These are phyloP conservation scores for Didymella pinodella DNA, from an alignment of 2,329 filamentous ascomycete species.

Conservation along the genomic window DNA sequence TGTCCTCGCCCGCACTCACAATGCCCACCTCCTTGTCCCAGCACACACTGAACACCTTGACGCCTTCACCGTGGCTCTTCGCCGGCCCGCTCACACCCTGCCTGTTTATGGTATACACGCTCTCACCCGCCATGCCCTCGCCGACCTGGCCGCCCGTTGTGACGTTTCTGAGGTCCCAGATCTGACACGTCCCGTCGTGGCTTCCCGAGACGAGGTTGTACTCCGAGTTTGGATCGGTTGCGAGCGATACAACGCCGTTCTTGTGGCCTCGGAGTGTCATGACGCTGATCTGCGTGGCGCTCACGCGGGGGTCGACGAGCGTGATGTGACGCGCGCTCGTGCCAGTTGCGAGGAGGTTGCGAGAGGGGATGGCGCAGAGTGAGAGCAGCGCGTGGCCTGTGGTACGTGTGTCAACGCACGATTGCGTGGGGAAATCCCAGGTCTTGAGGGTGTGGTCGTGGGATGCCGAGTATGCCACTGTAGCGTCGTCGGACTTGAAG, in stretches of 20 bases:
- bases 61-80: conserved; percentile 76
- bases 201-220: conserved; percentile 89
- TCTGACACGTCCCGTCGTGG: conserved; percentile 88
- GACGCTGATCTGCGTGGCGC: conserved; percentile 76
- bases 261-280: conserved; percentile 92
- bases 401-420: conserved; percentile 80
- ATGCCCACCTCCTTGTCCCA: conserved; percentile 91
- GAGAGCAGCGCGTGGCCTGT: conserved; percentile 85
- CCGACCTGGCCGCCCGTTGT: conserved; percentile 63
- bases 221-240: conserved; percentile 70
- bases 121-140: conserved; percentile 68
- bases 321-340: conserved; percentile 88
- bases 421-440: conserved; percentile 84
- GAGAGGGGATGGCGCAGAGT: conserved; percentile 73
- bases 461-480: conserved; percentile 89
- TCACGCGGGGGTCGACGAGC: conserved; percentile 87
- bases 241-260: conserved; percentile 72
- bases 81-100: conserved; percentile 67
- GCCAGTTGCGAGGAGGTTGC: conserved; percentile 73
- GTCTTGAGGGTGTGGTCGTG: conserved; percentile 92
- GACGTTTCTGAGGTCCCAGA: conserved; percentile 89
- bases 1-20: conserved; percentile 91
- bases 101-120: conserved; percentile 77
- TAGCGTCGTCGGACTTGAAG: conserved; percentile 85
- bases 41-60: conserved; percentile 86